Evolutionary conservation across 2,329 filamentous ascomycete genomes (phyloP).

Genomic region (Capronia coronata): DNA sequence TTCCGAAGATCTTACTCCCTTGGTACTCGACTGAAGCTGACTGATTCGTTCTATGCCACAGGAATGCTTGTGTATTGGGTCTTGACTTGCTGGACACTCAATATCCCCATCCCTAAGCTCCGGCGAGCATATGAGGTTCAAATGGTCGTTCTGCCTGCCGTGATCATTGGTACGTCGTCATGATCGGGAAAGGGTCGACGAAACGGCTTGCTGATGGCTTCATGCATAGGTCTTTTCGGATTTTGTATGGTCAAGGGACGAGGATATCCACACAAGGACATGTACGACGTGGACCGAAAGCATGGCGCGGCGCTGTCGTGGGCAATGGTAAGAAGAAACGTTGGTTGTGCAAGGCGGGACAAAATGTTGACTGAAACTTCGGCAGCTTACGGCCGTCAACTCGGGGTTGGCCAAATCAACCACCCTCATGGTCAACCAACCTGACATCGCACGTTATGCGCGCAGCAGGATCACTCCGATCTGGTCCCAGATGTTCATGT

Average conservation of each 20-base stretch:
- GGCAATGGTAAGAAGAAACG: constrained; percentile 13
- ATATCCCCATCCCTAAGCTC: constrained; percentile 9
- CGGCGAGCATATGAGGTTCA: constrained; percentile 13
- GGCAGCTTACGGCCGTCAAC: constrained; percentile 34
- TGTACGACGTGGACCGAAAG: constrained; percentile 10
- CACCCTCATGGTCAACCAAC: constrained; percentile 40
- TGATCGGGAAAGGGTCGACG: no score
- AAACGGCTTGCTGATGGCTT: constrained; percentile 6
- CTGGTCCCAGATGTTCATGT: constrained; percentile 39
- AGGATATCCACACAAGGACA: constrained; percentile 10
- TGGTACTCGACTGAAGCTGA: not conserved
- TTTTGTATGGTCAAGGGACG: constrained; percentile 13
- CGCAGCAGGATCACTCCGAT: constrained; percentile 34
- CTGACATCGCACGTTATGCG: constrained; percentile 40
- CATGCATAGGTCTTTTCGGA: constrained; percentile 7
- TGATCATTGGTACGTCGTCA: constrained; percentile 15
- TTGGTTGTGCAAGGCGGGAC: not conserved
- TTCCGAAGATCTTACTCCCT: no score
- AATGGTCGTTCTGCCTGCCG: constrained; percentile 8
- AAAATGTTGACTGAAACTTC: constrained; percentile 33
- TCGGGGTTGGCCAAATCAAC: constrained; percentile 36
- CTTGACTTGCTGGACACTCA: constrained; percentile 12
- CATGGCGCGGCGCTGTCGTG: constrained; percentile 14
- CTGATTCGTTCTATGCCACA: no score
- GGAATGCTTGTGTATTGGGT: constrained; percentile 14